Evolutionary conservation across 331 rosid genomes (phyloP), one percentile per base, ranked within the genome.

Genomic region (Spiraea crenata): DNA sequence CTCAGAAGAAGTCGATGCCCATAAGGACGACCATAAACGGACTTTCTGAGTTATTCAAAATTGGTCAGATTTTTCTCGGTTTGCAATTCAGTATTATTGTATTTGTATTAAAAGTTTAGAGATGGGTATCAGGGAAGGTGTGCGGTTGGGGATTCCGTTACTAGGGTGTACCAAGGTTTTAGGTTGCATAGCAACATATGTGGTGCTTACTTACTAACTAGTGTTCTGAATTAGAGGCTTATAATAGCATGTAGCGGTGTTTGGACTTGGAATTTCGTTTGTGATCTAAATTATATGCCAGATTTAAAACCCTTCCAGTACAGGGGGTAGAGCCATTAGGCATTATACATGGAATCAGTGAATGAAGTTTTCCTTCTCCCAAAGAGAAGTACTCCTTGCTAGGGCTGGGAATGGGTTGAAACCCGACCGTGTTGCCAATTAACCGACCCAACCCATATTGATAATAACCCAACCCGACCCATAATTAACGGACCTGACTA

Each of bases 41-140:
- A n/a, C n/a, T n/a, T n/a, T n/a, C n/a, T 2, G 9, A 59, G 25
- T 57, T 12, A 9, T 46, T 39, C 37, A 56, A 54, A 34, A 48
- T 67, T 11, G 10, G 15, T 17, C 41, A 51, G 62, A 50, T 31
- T 64, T 20, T 76, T 61, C 35, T 63, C 57, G 49, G 46, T 70
- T 44, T 72, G 14, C 35, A 61, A 59, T 57, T 69, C 31, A 25
- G 31, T 25, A 25, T 0, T 65, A 54, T 76, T 63, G 44, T 39
- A 16, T 14, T 8, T 47, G 20, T 2, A 13, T 52, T n/a, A 67
- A 50, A 67, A 67, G 61, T 69, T 37, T 41, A n/a, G 17, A 46
- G 35, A n/a, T 63, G 44, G 46, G 13, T 15, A 34, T 41, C 17
- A 20, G 17, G 50, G 51, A n/a, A 49, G 17, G n/a, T 76, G 39